These are phyloP conservation scores for Niveomyces coronatus DNA, from an alignment of 2,329 filamentous ascomycete genomes.

Conservation along the genomic window DNA sequence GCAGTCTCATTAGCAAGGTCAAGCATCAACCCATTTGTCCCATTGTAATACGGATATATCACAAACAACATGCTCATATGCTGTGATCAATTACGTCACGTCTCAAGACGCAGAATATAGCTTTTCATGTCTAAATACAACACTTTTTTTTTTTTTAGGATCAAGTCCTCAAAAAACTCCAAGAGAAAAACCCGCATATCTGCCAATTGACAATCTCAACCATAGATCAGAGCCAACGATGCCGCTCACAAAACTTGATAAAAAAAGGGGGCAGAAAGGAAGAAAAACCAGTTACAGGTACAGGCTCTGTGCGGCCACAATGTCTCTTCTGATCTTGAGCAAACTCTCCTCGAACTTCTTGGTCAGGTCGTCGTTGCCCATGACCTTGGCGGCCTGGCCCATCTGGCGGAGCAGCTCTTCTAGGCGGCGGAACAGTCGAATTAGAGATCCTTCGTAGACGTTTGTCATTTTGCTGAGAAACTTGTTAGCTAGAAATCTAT, in stretches of 20 bases:
- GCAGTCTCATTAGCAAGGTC: too few relatives aligned
- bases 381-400: conserved; percentile 90
- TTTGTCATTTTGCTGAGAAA: conserved; percentile 87
- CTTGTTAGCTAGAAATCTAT: conserved; percentile 14
- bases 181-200: conserved; percentile 5
- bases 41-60: too few relatives aligned
- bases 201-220: conserved; percentile 9
- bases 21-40: background rate
- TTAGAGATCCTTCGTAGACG: conserved; percentile 91
- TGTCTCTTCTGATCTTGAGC: conserved; percentile 78
- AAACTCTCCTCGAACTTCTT: conserved; percentile 85
- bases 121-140: conserved; percentile 2
- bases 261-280: background rate
- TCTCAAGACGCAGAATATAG: background rate
- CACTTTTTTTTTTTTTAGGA: too few relatives aligned
- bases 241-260: background rate
- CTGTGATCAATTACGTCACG: too few relatives aligned
- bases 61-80: too few relatives aligned
- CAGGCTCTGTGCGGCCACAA: conserved; percentile 88
- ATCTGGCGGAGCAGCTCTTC: conserved; percentile 93
- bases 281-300: conserved; percentile 54
- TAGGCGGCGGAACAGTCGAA: conserved; percentile 87
- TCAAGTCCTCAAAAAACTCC: conserved; percentile 6
- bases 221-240: background rate
- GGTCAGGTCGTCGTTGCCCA: conserved; percentile 92